phyloP scores from a whole-genome alignment of 305 asterid species.

The Fraxinus sp. region DNA sequence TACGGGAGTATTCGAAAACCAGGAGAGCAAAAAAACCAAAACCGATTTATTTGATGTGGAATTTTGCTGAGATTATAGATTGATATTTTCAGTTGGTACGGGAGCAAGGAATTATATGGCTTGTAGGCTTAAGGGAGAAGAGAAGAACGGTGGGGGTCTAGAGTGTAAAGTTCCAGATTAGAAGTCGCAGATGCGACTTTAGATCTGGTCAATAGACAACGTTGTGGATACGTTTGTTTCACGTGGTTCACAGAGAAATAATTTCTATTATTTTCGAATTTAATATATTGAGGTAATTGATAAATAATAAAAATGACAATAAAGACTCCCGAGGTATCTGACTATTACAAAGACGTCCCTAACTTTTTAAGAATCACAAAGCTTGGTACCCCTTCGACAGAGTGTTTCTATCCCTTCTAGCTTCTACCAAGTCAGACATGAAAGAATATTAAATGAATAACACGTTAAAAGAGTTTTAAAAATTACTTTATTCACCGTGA shows the following conservation, averaged over 20 bases:
- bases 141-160: neutral
- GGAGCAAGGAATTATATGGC: neutral
- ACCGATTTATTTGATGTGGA: neutral
- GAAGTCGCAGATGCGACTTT: neutral
- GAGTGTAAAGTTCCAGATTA: neutral
- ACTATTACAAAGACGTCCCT: neutral
- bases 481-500: neutral
- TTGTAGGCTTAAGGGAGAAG: neutral
- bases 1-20: constrained; percentile 1
- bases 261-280: neutral
- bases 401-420: neutral
- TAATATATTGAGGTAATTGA: neutral
- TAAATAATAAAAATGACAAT: neutral
- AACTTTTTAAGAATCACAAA: neutral
- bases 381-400: neutral
- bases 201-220: neutral
- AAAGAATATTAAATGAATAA: neutral
- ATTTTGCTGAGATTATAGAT: neutral
- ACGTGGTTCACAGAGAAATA: neutral
- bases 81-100: neutral
- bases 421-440: neutral
- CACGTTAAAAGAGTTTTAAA: neutral
- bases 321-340: neutral
- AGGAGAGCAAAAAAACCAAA: neutral
- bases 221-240: constrained; percentile 4